Conservation (phyloP, 2,329 filamentous ascomycete genomes). For the Aspergillus sp. region DNA sequence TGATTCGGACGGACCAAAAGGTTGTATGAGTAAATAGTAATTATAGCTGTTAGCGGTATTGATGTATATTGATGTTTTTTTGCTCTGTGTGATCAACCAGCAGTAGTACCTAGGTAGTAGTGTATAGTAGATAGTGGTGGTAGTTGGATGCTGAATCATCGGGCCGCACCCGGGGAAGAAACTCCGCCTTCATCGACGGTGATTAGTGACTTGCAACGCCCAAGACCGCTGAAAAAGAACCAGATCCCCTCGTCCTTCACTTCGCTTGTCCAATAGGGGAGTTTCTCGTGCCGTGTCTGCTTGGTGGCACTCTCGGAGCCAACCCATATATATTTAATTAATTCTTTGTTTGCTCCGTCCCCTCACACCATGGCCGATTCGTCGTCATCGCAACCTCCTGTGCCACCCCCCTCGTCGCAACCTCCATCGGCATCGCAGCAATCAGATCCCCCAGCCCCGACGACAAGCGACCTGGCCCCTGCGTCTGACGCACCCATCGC, state of each 20-base stretch:
- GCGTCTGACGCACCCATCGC: conserved; percentile 17
- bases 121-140: too few relatives aligned
- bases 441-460: conserved; percentile 17
- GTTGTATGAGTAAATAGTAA: too few relatives aligned
- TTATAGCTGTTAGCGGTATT: too few relatives aligned
- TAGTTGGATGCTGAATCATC: neutral
- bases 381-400: conserved; percentile 23
- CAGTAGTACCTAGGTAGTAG: too few relatives aligned
- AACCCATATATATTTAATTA: neutral
- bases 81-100: too few relatives aligned
- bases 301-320: neutral
- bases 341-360: conserved; percentile 1
- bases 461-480: conserved; percentile 13
- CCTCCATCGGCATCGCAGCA: conserved; percentile 22
- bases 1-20: too few relatives aligned
- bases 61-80: too few relatives aligned
- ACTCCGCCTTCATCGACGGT: neutral
- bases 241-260: neutral
- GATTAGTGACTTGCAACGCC: neutral
- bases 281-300: neutral
- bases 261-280: neutral
- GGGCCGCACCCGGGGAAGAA: neutral
- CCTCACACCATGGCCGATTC: conserved; percentile 33
- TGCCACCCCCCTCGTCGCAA: conserved; percentile 16
- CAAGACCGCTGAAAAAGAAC: too few relatives aligned